phyloP scores from a whole-genome alignment of 2,329 filamentous ascomycete genomes.

The Cercospora beticola region DNA sequence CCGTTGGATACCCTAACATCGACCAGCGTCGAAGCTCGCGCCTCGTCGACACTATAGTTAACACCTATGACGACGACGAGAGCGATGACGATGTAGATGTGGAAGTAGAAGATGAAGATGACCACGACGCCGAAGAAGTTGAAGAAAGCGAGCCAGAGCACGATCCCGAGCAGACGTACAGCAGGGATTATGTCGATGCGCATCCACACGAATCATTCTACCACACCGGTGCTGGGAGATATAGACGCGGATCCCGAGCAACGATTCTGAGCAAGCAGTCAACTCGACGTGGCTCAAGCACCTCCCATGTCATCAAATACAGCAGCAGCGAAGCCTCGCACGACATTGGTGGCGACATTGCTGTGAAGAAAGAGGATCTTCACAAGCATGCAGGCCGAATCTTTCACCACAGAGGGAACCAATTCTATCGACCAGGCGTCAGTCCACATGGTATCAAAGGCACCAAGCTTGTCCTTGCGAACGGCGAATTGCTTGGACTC shows the following conservation, averaged over 20 bases:
- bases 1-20: conserved; percentile 10
- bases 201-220: conserved; percentile 34
- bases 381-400: conserved; percentile 26
- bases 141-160: conserved; percentile 9
- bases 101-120: conserved; percentile 17
- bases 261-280: conserved; percentile 11
- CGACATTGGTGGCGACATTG: conserved; percentile 16
- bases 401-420: conserved; percentile 36
- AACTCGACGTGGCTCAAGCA: conserved; percentile 19
- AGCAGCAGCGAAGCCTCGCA: conserved; percentile 20
- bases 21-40: conserved; percentile 27
- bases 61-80: conserved; percentile 19
- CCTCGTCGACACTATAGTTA: conserved; percentile 19
- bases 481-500: conserved; percentile 15
- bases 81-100: conserved; percentile 14
- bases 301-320: conserved; percentile 18
- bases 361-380: conserved; percentile 25
- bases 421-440: conserved; percentile 35
- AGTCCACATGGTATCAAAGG: conserved; percentile 27
- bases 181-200: conserved; percentile 28
- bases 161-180: conserved; percentile 29
- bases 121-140: conserved; percentile 11
- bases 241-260: conserved; percentile 26
- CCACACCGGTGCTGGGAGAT: conserved; percentile 34
- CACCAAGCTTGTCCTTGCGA: conserved; percentile 20